These are phyloP conservation scores for Rosa rugosa DNA, from an alignment of 306 rosid genomes.

Conservation along the genomic window DNA sequence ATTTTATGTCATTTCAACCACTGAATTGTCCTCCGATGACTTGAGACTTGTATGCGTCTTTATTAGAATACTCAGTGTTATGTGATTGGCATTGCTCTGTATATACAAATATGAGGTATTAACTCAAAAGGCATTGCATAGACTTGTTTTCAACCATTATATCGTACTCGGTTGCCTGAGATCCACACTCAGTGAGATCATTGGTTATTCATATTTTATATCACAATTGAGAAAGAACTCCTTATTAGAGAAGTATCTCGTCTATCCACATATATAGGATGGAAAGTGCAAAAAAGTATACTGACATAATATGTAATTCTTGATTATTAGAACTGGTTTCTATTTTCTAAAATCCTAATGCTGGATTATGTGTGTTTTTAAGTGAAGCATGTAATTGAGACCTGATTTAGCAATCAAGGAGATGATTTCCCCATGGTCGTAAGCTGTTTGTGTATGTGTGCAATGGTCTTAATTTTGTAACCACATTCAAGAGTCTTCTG, in stretches of 20 bases:
- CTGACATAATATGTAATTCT: neutral
- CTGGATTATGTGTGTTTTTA: neutral
- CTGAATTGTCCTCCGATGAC: too few species aligned
- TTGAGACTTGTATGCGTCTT: too few species aligned
- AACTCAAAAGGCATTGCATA: too few species aligned
- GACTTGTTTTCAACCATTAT: too few species aligned
- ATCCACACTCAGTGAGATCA: too few species aligned
- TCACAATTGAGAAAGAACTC: neutral
- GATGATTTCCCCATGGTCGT: neutral
- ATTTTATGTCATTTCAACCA: too few species aligned
- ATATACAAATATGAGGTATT: too few species aligned
- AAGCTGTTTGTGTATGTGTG: neutral
- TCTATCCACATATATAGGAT: neutral
- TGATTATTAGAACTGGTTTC: neutral
- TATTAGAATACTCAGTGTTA: too few species aligned
- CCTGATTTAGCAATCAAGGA: neutral
- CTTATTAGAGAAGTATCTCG: neutral
- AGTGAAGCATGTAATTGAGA: neutral
- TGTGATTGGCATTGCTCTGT: too few species aligned
- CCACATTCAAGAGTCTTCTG: neutral
- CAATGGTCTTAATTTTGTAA: neutral
- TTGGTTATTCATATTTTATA: too few species aligned
- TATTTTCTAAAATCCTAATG: too few species aligned
- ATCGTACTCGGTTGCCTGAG: too few species aligned
- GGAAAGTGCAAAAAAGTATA: neutral